Conservation (phyloP, 2,329 filamentous ascomycete species). For the Xylaria sp. region DNA sequence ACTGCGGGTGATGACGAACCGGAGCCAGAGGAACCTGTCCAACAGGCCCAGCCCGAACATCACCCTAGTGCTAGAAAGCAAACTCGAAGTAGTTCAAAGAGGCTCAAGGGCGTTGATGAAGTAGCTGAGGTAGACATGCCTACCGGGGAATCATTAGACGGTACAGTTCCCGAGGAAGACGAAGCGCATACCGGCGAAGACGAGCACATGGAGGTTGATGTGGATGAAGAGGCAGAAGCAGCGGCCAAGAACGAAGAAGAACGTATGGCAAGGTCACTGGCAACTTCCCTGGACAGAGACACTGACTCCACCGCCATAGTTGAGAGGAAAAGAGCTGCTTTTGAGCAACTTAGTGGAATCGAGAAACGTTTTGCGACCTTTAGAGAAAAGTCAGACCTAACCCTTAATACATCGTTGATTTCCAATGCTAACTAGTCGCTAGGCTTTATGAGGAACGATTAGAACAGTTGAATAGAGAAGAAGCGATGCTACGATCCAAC, state of each 20-base stretch:
- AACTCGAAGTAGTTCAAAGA: slow-evolving; percentile 53
- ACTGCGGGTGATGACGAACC: slow-evolving; percentile 41
- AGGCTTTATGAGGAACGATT: slow-evolving; percentile 92
- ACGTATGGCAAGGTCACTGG: slow-evolving; percentile 56
- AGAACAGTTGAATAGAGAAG: slow-evolving; percentile 79
- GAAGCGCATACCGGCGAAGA: slow-evolving; percentile 64
- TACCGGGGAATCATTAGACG: slow-evolving; percentile 50
- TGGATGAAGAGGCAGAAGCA: slow-evolving; percentile 69
- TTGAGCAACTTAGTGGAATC: slow-evolving; percentile 81
- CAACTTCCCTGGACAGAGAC: slow-evolving; percentile 25
- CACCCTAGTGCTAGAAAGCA: slow-evolving; percentile 46
- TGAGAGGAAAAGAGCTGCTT: slow-evolving; percentile 80
- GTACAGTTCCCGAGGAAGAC: slow-evolving; percentile 54
- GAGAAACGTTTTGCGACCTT: slow-evolving; percentile 91
- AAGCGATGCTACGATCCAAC: slow-evolving; percentile 68
- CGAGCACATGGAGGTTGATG: slow-evolving; percentile 64
- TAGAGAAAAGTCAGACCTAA: slow-evolving; percentile 73
- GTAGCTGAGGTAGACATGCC: slow-evolving; percentile 37
- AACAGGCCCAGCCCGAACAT: slow-evolving; percentile 43
- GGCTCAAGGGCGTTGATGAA: slow-evolving; percentile 47
- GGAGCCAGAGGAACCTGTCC: slow-evolving; percentile 38
- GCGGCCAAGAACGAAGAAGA: slow-evolving; percentile 73
- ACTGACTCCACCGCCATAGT: slow-evolving; percentile 63
- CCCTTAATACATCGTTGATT: slow-evolving; percentile 18
- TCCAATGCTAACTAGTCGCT: slow-evolving; percentile 39